These are phyloP conservation scores for Thinopyrum elongatum DNA, from an alignment of 176 grass and related monocot genomes.

Conservation along the genomic window DNA sequence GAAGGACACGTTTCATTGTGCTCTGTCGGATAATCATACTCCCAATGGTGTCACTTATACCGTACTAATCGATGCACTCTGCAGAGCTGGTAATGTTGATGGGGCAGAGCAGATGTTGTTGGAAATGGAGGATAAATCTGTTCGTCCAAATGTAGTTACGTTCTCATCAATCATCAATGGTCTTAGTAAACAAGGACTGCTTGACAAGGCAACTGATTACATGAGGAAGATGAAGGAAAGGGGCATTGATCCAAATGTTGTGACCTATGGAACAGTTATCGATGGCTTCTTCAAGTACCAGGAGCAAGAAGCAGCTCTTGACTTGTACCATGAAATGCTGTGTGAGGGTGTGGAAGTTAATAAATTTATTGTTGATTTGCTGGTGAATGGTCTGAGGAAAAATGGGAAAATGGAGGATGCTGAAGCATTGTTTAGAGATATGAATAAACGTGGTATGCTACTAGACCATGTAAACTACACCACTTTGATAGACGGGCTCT, in stretches of 20 bases:
- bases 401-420: slow-evolving; percentile 68
- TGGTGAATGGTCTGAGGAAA: slow-evolving; percentile 79
- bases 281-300: slow-evolving; percentile 74
- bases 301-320: slow-evolving; percentile 59
- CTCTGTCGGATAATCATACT: slow-evolving; percentile 48
- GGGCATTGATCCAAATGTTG: slow-evolving; percentile 58
- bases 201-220: slow-evolving; percentile 47
- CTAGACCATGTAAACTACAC: slow-evolving; percentile 80
- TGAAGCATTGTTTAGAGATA: slow-evolving; percentile 51
- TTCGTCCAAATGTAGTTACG: slow-evolving; percentile 68
- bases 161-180: slow-evolving; percentile 78
- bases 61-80: slow-evolving; percentile 66
- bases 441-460: slow-evolving; percentile 47
- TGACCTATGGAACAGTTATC: slow-evolving; percentile 80
- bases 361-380: slow-evolving; percentile 64
- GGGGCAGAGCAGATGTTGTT: slow-evolving; percentile 58
- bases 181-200: slow-evolving; percentile 59
- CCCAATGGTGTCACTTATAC: slow-evolving; percentile 70
- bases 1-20: slow-evolving; percentile 38
- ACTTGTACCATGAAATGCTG: slow-evolving; percentile 58
- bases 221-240: slow-evolving; percentile 71
- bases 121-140: slow-evolving; percentile 55
- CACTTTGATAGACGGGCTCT: slow-evolving; percentile 80
- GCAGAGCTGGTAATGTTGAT: slow-evolving; percentile 57
- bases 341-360: slow-evolving; percentile 55